phyloP scores from a whole-genome alignment of 2,329 filamentous ascomycete species.

The Aspergillus puulaauensis region DNA sequence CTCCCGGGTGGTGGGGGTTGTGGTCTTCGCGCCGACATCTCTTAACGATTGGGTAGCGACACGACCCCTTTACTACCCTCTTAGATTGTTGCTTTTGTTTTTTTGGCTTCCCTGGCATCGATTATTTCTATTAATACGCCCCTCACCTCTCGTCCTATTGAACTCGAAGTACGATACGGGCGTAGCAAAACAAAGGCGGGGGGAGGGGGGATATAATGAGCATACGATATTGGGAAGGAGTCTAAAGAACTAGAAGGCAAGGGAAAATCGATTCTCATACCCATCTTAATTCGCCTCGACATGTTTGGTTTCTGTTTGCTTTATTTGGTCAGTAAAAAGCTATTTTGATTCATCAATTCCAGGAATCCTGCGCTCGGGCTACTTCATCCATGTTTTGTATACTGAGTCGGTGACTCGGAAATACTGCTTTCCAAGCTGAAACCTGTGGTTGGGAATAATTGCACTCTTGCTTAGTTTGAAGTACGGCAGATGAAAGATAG shows the following conservation, averaged over 20 bases:
- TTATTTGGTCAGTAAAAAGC: background rate
- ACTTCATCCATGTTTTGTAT: background rate
- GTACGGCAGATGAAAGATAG: too few species aligned
- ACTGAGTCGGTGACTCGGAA: too few species aligned
- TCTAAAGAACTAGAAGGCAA: background rate
- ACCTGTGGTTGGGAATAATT: too few species aligned
- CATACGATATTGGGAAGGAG: background rate
- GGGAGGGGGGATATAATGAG: background rate
- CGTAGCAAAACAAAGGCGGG: background rate
- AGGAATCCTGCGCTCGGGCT: background rate
- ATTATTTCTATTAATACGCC: background rate
- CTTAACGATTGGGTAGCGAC: background rate
- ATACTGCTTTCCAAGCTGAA: background rate
- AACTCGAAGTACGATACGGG: background rate
- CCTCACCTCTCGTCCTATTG: background rate
- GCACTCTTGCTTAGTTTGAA: background rate
- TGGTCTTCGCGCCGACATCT: background rate
- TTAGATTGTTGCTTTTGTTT: background rate
- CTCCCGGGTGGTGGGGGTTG: too few species aligned
- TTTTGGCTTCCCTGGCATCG: background rate
- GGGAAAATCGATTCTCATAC: background rate
- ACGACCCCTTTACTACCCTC: background rate
- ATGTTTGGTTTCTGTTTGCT: background rate
- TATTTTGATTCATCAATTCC: background rate
- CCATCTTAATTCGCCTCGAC: background rate